These are phyloP conservation scores for Venturia aucupariae DNA, from an alignment of 2,329 filamentous ascomycete species.

Conservation along the genomic window DNA sequence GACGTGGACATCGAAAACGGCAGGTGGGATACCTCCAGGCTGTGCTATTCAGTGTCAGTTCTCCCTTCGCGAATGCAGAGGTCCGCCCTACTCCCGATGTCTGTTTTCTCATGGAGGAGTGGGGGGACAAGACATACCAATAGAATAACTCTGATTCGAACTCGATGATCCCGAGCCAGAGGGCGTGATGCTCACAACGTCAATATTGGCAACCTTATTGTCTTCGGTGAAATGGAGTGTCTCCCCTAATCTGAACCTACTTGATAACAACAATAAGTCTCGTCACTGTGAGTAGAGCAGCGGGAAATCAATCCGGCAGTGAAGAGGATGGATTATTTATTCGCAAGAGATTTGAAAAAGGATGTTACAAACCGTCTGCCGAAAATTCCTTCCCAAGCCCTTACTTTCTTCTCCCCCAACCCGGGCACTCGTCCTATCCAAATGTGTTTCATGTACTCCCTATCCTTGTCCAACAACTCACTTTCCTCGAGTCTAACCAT, in stretches of 20 bases:
- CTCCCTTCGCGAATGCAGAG: not conserved
- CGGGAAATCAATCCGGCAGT: not conserved
- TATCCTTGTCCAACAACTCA: slow-evolving; percentile 2
- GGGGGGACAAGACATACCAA: not conserved
- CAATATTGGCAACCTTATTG: not conserved
- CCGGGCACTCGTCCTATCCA: not conserved
- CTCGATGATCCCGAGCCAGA: not conserved
- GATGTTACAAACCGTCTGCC: not conserved
- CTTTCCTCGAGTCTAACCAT: not conserved
- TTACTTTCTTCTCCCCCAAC: not conserved
- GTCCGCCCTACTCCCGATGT: no score
- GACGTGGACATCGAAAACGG: slow-evolving; percentile 3
- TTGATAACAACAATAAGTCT: no score
- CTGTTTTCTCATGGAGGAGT: not conserved
- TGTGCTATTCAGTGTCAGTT: not conserved
- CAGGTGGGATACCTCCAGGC: not conserved
- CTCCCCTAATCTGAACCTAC: not conserved
- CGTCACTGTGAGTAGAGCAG: not conserved
- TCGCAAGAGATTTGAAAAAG: not conserved
- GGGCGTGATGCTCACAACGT: not conserved
- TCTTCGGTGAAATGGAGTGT: slow-evolving; percentile 1
- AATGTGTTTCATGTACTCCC: not conserved
- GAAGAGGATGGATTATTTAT: not conserved
- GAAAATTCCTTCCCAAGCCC: not conserved
- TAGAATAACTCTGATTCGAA: slow-evolving; percentile 1